Evolutionary conservation across 495 filamentous ascomycete species (phyloP), one percentile per base, ranked within the genome.

Genomic region (Cladorrhinum samala): DNA sequence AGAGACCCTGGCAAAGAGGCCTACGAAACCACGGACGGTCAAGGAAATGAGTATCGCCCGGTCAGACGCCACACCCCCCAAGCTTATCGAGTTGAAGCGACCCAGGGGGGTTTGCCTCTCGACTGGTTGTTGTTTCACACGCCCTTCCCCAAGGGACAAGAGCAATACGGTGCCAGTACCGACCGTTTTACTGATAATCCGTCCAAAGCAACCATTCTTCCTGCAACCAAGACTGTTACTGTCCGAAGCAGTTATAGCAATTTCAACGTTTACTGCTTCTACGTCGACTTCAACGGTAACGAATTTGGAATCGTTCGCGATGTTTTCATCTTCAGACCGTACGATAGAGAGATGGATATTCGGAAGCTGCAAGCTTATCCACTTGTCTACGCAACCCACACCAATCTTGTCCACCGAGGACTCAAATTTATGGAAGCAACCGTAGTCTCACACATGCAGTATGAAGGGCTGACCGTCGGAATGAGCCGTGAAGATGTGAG

Each of bases 261-360:
- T 27, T 17, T 61, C 9, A 18, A 40, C 11, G 50, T 61, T 0
- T 16, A 49, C 23, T 64, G 68, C 38, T 57, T 61, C 11, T 62
- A 68, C 21, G 52, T 72, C 19, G 66, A 72, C 49, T 73, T 68
- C 43, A 60, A 73, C 54, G 72, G 72, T 0, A 58, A 54, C 14
- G 50, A 63, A 27, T 66, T 68, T 19, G 72, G 72, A 1, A 58
- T 66, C 1, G 61, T 69, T 8, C 46, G 54, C 16, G 53, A 59
- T 19, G 39, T 50, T 3, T 60, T 76, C 42, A 46, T 38, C 6
- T 56, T 76, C 52, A 50, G 53, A 8, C 55, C 55, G 0, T 76
- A 60, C 58, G 68, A 76, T 0, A 60, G 67, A 0, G 56, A 67
- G 33, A 61, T 61, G 33, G 59, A 62, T 2, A 61, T 72, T 27